Percentiles rank a stretch among this genome's conserved stretches.
Evolutionary conservation across 768 basidiomycete species (phyloP).

Genomic region (Gloeopeniophorella convolvens): DNA sequence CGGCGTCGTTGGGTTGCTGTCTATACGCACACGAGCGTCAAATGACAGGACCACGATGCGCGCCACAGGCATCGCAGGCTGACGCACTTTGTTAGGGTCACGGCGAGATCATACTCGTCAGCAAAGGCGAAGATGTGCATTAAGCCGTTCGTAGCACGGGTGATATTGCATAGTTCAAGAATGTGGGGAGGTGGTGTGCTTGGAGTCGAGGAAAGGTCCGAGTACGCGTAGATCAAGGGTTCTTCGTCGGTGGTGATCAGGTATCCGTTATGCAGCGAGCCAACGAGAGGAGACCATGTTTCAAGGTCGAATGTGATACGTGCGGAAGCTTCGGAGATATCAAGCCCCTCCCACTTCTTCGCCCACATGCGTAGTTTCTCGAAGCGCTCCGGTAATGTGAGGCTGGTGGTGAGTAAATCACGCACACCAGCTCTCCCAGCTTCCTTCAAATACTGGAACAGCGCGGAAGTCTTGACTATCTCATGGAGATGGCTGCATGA

Average conservation of each 20-base stretch:
- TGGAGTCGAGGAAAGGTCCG: conserved; percentile 11
- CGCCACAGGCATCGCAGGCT: neutral
- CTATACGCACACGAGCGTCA: neutral
- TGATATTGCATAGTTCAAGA: conserved; percentile 11
- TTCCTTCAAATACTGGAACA: conserved; percentile 14
- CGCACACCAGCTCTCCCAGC: conserved; percentile 15
- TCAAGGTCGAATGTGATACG: conserved; percentile 15
- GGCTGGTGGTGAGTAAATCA: conserved; percentile 7
- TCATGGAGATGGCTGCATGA: conserved; percentile 13
- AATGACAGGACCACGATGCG: neutral
- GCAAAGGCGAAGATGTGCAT: conserved; percentile 15
- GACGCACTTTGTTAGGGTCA: conserved; percentile 10
- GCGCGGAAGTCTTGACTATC: conserved; percentile 16
- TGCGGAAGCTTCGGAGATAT: conserved; percentile 8
- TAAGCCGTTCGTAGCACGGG: conserved; percentile 8
- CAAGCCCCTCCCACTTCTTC: conserved; percentile 15
- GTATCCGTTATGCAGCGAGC: conserved; percentile 14
- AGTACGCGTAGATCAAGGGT: conserved; percentile 13
- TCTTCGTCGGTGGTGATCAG: conserved; percentile 11
- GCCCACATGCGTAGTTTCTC: conserved; percentile 12
- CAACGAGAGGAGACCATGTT: conserved; percentile 16
- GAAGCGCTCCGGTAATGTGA: conserved; percentile 14
- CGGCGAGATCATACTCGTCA: conserved; percentile 12
- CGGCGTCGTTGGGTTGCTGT: neutral
- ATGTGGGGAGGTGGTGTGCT: neutral